Percentiles rank a stretch among this genome's conserved stretches.
These are phyloP conservation scores for Colletotrichum acutatum DNA, from an alignment of 2,329 filamentous ascomycete species.

Conservation along the genomic window DNA sequence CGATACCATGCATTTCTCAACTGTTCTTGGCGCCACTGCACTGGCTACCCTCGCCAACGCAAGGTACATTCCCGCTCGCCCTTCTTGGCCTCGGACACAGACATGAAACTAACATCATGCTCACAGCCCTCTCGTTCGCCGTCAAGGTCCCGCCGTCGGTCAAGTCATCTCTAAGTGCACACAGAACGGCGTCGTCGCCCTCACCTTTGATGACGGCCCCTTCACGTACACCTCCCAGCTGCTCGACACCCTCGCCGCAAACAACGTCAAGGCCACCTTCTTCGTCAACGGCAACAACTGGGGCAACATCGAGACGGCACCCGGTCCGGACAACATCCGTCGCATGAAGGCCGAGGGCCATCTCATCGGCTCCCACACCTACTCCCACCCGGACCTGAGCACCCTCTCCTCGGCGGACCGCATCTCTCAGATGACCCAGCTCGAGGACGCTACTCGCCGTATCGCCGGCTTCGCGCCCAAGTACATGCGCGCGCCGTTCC, in stretches of 20 bases:
- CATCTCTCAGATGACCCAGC: slow-evolving; percentile 53
- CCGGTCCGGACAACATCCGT: slow-evolving; percentile 48
- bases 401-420: slow-evolving; percentile 46
- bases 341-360: slow-evolving; percentile 56
- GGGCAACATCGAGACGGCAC: slow-evolving; percentile 53
- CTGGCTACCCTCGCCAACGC: slow-evolving; percentile 19
- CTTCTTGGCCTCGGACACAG: background rate
- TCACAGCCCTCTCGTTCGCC: slow-evolving; percentile 21
- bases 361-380: slow-evolving; percentile 52
- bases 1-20: slow-evolving; percentile 15
- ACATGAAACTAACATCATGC: slow-evolving; percentile 17
- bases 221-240: slow-evolving; percentile 53
- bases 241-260: slow-evolving; percentile 49
- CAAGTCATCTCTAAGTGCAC: slow-evolving; percentile 41
- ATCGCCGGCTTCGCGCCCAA: slow-evolving; percentile 54
- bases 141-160: slow-evolving; percentile 17
- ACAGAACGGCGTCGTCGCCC: slow-evolving; percentile 50
- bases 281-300: slow-evolving; percentile 56
- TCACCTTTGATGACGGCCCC: slow-evolving; percentile 61
- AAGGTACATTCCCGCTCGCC: slow-evolving; percentile 8
- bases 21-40: slow-evolving; percentile 17
- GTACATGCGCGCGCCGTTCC: slow-evolving; percentile 58
- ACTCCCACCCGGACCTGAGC: slow-evolving; percentile 57
- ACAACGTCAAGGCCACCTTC: slow-evolving; percentile 50
- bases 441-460: slow-evolving; percentile 56